A percentile compares a stretch with the other conserved stretches of the same genome.
Conservation (phyloP, 208 protist genomes). For the Tetramitus jugosus region DNA sequence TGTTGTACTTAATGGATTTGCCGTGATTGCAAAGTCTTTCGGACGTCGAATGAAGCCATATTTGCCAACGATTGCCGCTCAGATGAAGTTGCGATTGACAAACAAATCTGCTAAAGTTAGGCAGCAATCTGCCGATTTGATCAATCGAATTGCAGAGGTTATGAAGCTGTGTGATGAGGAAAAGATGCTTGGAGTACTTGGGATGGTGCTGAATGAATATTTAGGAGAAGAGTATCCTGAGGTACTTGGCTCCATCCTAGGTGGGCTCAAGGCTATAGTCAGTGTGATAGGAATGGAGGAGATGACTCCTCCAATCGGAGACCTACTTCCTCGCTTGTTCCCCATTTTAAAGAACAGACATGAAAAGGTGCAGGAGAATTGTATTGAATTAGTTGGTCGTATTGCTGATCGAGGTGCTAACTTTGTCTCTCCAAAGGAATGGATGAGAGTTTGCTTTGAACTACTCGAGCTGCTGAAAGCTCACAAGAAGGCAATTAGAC, state of each 20-base stretch:
- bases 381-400: conserved; percentile 92
- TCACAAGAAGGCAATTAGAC: conserved; percentile 89
- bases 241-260: conserved; percentile 88
- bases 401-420: conserved; percentile 79
- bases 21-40: conserved; percentile 83
- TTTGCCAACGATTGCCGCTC: conserved; percentile 86
- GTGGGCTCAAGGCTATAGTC: conserved; percentile 91
- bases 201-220: conserved; percentile 93
- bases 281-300: conserved; percentile 78
- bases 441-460: conserved; percentile 94
- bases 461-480: conserved; percentile 98
- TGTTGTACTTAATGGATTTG: conserved; percentile 75
- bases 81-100: conserved; percentile 90
- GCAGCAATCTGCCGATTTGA: conserved; percentile 91
- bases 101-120: conserved; percentile 79
- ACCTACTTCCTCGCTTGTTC: conserved; percentile 92
- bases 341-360: conserved; percentile 97
- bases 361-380: conserved; percentile 94
- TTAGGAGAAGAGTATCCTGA: conserved; percentile 95
- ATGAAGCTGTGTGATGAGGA: conserved; percentile 86
- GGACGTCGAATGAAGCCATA: conserved; percentile 79
- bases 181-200: conserved; percentile 84
- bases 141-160: conserved; percentile 81
- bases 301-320: conserved; percentile 89
- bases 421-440: conserved; percentile 68